phyloP scores from a whole-genome alignment of 192 early-diverging fungal species.

The Phlyctochytrium arcticum region DNA sequence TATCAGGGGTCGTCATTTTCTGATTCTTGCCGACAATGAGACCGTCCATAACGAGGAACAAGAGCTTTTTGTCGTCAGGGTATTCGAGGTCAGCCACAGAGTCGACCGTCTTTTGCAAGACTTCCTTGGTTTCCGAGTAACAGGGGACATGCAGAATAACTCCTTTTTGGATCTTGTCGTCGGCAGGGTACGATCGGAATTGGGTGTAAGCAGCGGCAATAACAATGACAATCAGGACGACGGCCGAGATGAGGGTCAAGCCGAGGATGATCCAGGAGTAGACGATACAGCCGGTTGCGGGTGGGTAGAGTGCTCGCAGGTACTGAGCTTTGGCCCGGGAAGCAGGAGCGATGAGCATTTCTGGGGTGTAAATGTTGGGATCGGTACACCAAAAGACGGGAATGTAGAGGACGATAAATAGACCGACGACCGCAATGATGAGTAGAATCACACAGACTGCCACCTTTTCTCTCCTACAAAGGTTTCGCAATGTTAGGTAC shows the following conservation, averaged over 20 bases:
- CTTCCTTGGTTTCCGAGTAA: slow-evolving; percentile 72
- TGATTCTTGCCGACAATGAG: slow-evolving; percentile 11
- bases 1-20: neutral
- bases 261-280: neutral
- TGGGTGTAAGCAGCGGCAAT: neutral
- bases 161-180: neutral
- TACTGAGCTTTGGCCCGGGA: neutral
- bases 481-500: neutral
- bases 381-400: neutral
- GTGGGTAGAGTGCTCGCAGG: neutral
- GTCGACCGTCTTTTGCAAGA: slow-evolving; percentile 68
- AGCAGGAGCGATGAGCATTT: neutral
- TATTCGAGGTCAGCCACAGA: slow-evolving; percentile 77
- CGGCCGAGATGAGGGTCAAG: neutral
- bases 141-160: slow-evolving; percentile 75
- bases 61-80: slow-evolving; percentile 75
- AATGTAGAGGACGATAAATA: neutral
- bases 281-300: neutral
- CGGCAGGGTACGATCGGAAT: neutral
- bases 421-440: neutral
- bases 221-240: neutral
- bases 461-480: neutral
- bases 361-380: neutral
- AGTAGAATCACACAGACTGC: neutral
- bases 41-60: slow-evolving; percentile 82